Evolutionary conservation across 805 yeast species (phyloP).

Genomic region (Kluyveromyces lactis): DNA sequence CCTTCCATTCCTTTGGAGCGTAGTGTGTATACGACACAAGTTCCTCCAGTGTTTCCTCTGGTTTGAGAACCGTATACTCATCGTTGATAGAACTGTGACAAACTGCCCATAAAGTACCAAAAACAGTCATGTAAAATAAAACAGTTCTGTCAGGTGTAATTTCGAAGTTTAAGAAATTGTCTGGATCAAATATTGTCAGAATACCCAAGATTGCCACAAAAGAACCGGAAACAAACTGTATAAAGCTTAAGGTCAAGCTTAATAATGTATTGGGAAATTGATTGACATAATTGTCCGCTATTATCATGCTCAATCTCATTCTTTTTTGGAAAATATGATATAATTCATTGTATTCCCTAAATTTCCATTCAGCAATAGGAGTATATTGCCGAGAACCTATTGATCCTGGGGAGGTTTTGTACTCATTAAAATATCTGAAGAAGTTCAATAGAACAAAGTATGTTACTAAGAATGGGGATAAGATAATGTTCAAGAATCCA

Average conservation of each 20-base stretch:
- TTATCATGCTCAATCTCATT: conserved; percentile 63
- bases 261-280: conserved; percentile 83
- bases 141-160: conserved; percentile 73
- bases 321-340: conserved; percentile 82
- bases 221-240: conserved; percentile 77
- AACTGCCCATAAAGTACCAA: conserved; percentile 85
- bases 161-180: conserved; percentile 83
- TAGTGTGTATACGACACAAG: conserved; percentile 88
- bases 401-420: conserved; percentile 77
- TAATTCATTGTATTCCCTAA: conserved; percentile 88
- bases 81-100: conserved; percentile 62
- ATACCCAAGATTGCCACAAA: conserved; percentile 81
- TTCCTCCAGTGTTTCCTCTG: conserved; percentile 74
- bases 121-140: conserved; percentile 76
- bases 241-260: conserved; percentile 47
- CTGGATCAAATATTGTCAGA: conserved; percentile 75
- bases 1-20: conserved; percentile 81
- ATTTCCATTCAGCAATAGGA: conserved; percentile 90
- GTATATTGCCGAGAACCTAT: conserved; percentile 83
- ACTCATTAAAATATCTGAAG: conserved; percentile 87
- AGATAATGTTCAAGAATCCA: conserved; percentile 70
- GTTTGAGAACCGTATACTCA: conserved; percentile 74
- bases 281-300: conserved; percentile 76
- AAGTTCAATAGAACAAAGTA: conserved; percentile 80
- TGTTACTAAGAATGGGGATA: conserved; percentile 79